A percentile compares a stretch with the other conserved stretches of the same genome.
phyloP scores from a whole-genome alignment of 2,329 filamentous ascomycete genomes.

The Pseudogymnoascus sp. region DNA sequence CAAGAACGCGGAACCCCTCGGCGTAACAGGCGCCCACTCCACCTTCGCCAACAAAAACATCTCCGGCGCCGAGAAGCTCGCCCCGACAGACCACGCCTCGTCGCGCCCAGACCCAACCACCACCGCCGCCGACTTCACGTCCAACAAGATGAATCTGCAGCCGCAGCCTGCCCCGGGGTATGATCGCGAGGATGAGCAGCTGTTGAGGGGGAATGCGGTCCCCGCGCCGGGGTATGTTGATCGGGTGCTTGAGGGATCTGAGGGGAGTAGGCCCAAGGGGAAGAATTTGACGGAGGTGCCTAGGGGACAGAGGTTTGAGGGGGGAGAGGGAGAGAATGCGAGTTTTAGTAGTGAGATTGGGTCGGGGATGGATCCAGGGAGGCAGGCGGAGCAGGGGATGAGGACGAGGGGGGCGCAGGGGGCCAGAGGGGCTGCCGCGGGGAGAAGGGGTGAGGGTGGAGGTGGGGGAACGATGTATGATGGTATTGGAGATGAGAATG shows the following conservation, averaged over 20 bases:
- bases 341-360: constrained; percentile 35
- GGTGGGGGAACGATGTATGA: not conserved
- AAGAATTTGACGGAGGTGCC: constrained; percentile 24
- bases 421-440: not conserved
- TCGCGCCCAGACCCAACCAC: constrained; percentile 9
- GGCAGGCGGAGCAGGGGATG: constrained; percentile 32
- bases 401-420: not conserved
- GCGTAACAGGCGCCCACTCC: constrained; percentile 42
- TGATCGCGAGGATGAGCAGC: constrained; percentile 9
- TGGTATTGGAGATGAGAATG: not conserved
- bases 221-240: constrained; percentile 23
- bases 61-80: constrained; percentile 41
- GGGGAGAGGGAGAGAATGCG: constrained; percentile 22
- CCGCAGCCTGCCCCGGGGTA: constrained; percentile 8
- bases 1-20: constrained; percentile 40
- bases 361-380: constrained; percentile 38
- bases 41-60: constrained; percentile 49
- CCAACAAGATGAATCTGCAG: constrained; percentile 10
- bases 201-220: constrained; percentile 12
- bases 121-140: constrained; percentile 10
- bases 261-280: constrained; percentile 20
- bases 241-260: not conserved
- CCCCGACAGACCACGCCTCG: constrained; percentile 25
- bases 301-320: constrained; percentile 15
- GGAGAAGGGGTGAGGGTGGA: not conserved